A percentile compares a stretch with the other conserved stretches of the same genome.
Conservation (phyloP, 108 stramenopile genomes). For the Nannochloropsis granulata region DNA sequence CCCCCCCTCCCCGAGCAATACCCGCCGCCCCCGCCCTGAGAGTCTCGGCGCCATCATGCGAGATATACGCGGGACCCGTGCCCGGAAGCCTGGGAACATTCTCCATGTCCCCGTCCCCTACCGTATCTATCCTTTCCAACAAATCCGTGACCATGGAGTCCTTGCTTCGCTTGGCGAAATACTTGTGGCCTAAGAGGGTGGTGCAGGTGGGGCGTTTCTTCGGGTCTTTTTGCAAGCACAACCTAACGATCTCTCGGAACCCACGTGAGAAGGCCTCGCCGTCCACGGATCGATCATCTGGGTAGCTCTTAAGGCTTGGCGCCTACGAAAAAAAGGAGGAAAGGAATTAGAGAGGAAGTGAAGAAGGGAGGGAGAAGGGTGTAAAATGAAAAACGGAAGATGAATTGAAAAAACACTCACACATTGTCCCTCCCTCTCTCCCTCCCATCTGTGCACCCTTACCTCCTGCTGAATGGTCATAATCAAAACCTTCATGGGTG, state of each 20-base stretch:
- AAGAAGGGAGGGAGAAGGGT: background rate
- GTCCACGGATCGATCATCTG: background rate
- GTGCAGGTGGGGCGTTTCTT: slow-evolving; percentile 40
- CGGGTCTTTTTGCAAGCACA: slow-evolving; percentile 40
- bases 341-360: background rate
- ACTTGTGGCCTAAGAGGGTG: slow-evolving; percentile 35
- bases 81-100: background rate
- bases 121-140: slow-evolving; percentile 1
- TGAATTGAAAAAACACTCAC: slow-evolving; percentile 6
- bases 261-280: slow-evolving; percentile 1
- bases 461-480: slow-evolving; percentile 89
- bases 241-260: slow-evolving; percentile 27
- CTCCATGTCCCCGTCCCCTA: slow-evolving; percentile 12
- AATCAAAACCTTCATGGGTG: slow-evolving; percentile 89
- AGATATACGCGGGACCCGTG: background rate
- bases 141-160: slow-evolving; percentile 11
- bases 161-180: slow-evolving; percentile 19
- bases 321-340: background rate
- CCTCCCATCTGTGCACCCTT: slow-evolving; percentile 68
- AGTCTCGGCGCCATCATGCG: background rate
- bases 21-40: background rate
- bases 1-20: background rate
- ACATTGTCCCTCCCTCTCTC: slow-evolving; percentile 39
- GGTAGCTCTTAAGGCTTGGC: background rate
- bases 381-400: background rate